These are phyloP conservation scores for Pythium monospermum DNA, from an alignment of 352 stramenopile species.

Conservation along the genomic window DNA sequence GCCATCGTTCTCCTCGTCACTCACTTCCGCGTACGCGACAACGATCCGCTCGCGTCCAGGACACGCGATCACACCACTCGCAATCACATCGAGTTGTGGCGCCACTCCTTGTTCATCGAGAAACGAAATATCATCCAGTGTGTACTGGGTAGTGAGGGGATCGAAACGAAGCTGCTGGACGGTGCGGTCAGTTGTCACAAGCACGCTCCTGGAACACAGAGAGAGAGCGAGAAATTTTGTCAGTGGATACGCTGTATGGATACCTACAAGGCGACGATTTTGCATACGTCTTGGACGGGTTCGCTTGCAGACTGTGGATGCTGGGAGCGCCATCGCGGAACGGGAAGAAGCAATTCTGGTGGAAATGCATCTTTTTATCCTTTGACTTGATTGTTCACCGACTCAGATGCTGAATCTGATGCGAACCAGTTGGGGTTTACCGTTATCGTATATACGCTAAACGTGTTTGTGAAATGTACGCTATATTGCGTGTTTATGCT, in stretches of 20 bases:
- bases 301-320: slow-evolving; percentile 44
- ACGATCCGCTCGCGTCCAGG: slow-evolving; percentile 32
- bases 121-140: slow-evolving; percentile 30
- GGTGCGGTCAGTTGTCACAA: slow-evolving; percentile 60
- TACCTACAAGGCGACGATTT: not conserved
- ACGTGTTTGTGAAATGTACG: slow-evolving; percentile 1
- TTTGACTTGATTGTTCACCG: no score
- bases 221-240: no score
- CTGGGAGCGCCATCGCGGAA: slow-evolving; percentile 47
- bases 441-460: no score
- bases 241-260: no score
- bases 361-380: slow-evolving; percentile 24
- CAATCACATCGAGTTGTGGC: slow-evolving; percentile 42
- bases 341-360: slow-evolving; percentile 65
- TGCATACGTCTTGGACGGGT: slow-evolving; percentile 30
- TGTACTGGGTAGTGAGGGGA: slow-evolving; percentile 25
- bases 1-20: slow-evolving; percentile 17
- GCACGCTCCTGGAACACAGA: slow-evolving; percentile 34
- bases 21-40: slow-evolving; percentile 42
- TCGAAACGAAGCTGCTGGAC: slow-evolving; percentile 41
- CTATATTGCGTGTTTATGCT: not conserved
- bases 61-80: slow-evolving; percentile 39
- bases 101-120: no score
- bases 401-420: no score
- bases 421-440: no score